Percentiles rank a stretch among this genome's conserved stretches.
Evolutionary conservation across 1,139 yeast species (phyloP).

Genomic region (Candida labiduridarum): DNA sequence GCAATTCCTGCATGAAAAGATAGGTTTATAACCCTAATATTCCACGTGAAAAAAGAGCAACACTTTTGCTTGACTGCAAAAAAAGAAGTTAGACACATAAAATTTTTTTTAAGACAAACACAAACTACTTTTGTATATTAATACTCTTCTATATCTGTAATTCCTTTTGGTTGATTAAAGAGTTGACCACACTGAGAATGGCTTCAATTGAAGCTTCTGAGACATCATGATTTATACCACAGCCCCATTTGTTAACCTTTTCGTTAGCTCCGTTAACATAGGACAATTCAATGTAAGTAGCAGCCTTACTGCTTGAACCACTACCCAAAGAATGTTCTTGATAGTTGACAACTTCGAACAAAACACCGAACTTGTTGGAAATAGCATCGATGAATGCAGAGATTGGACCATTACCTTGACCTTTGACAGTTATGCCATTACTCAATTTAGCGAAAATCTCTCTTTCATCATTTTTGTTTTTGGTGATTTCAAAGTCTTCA

Average conservation of each 20-base stretch:
- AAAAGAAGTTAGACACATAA: neutral
- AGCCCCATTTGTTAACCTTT: conserved; percentile 43
- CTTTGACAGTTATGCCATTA: conserved; percentile 45
- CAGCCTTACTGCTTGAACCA: conserved; percentile 48
- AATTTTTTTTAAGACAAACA: neutral
- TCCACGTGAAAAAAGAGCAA: neutral
- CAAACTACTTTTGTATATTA: conserved; percentile 3
- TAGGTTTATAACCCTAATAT: neutral
- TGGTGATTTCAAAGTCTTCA: conserved; percentile 38
- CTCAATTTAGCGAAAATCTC: conserved; percentile 32
- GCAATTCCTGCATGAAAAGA: neutral
- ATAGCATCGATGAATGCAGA: conserved; percentile 58
- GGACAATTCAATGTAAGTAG: conserved; percentile 47
- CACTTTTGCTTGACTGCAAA: neutral
- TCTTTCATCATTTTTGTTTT: conserved; percentile 27
- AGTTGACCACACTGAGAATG: conserved; percentile 44
- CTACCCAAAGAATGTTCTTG: conserved; percentile 48
- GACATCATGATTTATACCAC: conserved; percentile 49
- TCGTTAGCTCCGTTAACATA: conserved; percentile 30
- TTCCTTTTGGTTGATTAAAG: conserved; percentile 31
- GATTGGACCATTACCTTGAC: conserved; percentile 93
- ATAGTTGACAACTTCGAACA: conserved; percentile 45
- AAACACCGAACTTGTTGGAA: conserved; percentile 32
- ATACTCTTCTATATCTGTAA: conserved; percentile 6
- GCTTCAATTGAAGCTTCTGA: conserved; percentile 52